Base-by-base conservation (phyloP, 495 filamentous ascomycete species). In the Staphylotrichum tortipilum region DNA sequence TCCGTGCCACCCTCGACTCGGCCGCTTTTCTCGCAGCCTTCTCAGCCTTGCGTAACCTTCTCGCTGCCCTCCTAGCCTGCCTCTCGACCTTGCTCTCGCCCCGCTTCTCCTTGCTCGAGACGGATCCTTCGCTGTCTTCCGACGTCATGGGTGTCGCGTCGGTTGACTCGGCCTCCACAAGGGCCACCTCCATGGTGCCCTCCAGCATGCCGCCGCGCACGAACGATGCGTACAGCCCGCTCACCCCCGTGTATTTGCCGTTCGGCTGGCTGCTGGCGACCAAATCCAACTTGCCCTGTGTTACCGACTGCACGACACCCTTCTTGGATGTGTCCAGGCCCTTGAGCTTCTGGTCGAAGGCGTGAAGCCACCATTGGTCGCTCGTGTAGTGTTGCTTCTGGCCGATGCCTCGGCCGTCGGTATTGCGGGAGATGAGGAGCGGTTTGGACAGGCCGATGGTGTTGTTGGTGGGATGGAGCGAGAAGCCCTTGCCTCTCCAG, bases 151-250 rank as follows among this genome's bases (percentile, higher is more conserved):
- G 50, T 8, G 50, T 62, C 29, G 54, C 42, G 12, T 47, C 44
- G 4, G 49, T 54, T 10, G 52, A 48, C 24, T 62, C 57, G 35
- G 40, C 50, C 19, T 35, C 48, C 40, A 21, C 55, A 36, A 8
- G 11, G 15, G 34, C 47, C 1, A 7, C 6, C 23, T 38, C 33
- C 14, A 51, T 21, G 1, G 86, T 89, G 10, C 89, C 89, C n/a
- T 69, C 68, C 46, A 94, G 66, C 31, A 75, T 67, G 48, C 86
- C 80, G 15, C 89, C 89, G 49, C 76, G 75, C 10, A 94, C 86
- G 62, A 95, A 95, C 49, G 76, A 80, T 14, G 82, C 78, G 65
- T 95, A 95, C 6, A 95, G 71, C 23, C 88, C 85, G 28, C 71
- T 69, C 0, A 59, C 59, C 1, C 78, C 71, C 23, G 67, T 68